A percentile compares a stretch with the other conserved stretches of the same genome.
These are phyloP conservation scores for Paecilomyces fulvus DNA, from an alignment of 2,329 filamentous ascomycete genomes.

Conservation along the genomic window DNA sequence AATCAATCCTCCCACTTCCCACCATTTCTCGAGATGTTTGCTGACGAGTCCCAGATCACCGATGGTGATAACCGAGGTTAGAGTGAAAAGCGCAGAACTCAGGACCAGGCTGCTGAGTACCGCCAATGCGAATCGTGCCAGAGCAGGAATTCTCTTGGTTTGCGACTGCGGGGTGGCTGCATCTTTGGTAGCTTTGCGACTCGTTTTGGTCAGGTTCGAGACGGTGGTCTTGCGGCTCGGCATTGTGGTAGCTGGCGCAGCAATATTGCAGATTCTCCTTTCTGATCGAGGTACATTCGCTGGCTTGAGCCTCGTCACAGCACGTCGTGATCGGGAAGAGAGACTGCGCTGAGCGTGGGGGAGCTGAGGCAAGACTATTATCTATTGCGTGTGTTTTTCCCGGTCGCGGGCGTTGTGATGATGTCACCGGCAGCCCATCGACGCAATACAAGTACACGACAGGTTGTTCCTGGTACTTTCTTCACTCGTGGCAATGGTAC, in stretches of 20 bases:
- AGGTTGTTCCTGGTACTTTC: no score
- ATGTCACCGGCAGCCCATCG: slow-evolving; percentile 21
- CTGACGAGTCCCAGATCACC: slow-evolving; percentile 61
- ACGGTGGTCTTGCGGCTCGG: slow-evolving; percentile 1
- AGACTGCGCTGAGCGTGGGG: background rate
- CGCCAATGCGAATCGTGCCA: slow-evolving; percentile 36
- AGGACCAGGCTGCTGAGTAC: slow-evolving; percentile 51
- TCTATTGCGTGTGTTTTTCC: slow-evolving; percentile 3
- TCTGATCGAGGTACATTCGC: background rate
- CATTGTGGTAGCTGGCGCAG: background rate
- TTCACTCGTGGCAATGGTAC: no score
- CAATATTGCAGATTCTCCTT: background rate
- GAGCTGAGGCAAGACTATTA: background rate
- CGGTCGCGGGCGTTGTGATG: slow-evolving; percentile 20
- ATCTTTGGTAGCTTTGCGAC: slow-evolving; percentile 4
- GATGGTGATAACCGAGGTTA: slow-evolving; percentile 51
- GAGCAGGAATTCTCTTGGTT: slow-evolving; percentile 20
- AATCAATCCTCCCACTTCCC: slow-evolving; percentile 50
- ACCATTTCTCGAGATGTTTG: slow-evolving; percentile 53
- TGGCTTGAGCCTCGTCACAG: background rate
- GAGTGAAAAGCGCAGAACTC: slow-evolving; percentile 56
- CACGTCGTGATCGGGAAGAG: background rate
- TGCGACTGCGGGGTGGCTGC: slow-evolving; percentile 3
- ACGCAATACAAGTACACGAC: background rate
- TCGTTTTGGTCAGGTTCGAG: background rate